Evolutionary conservation across 192 early-diverging fungal species (phyloP).

Genomic region (Allomyces macrogynus): DNA sequence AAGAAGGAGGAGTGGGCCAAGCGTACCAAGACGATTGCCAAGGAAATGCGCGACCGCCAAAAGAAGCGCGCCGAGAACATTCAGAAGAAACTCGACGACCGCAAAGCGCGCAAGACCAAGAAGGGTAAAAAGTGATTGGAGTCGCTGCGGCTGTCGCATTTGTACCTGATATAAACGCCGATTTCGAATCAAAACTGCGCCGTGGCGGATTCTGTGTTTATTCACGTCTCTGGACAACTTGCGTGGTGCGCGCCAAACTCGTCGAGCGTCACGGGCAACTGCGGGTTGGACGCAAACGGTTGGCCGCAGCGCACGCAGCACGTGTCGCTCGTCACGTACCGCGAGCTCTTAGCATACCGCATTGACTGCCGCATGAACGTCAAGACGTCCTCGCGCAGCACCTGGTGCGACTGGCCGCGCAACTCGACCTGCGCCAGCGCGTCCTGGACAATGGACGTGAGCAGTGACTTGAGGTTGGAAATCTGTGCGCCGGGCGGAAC

Average conservation of each 20-base stretch:
- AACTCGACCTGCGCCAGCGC: not conserved
- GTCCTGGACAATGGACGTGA: not conserved
- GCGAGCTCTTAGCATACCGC: too few species aligned
- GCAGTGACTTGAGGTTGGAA: not conserved
- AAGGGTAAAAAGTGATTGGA: conserved; percentile 32
- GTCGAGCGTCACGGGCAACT: too few species aligned
- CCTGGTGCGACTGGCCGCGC: not conserved
- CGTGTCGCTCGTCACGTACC: too few species aligned
- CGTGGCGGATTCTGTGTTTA: too few species aligned
- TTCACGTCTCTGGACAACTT: too few species aligned
- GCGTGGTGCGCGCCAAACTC: too few species aligned
- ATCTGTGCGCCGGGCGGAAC: not conserved
- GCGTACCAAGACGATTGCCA: conserved; percentile 40
- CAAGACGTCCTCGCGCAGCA: not conserved
- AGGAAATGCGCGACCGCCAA: conserved; percentile 39
- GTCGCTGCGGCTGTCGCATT: not conserved
- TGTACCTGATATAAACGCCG: not conserved
- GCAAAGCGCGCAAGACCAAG: conserved; percentile 48
- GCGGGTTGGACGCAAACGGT: too few species aligned
- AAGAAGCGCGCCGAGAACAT: conserved; percentile 74
- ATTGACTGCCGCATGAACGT: not conserved
- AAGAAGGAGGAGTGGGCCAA: conserved; percentile 64
- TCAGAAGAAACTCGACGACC: conserved; percentile 52
- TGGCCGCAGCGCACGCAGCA: too few species aligned
- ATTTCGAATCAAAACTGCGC: too few species aligned